Evolutionary conservation across 2,329 filamentous ascomycete species (phyloP).

Genomic region (Emydomyces testavorans): DNA sequence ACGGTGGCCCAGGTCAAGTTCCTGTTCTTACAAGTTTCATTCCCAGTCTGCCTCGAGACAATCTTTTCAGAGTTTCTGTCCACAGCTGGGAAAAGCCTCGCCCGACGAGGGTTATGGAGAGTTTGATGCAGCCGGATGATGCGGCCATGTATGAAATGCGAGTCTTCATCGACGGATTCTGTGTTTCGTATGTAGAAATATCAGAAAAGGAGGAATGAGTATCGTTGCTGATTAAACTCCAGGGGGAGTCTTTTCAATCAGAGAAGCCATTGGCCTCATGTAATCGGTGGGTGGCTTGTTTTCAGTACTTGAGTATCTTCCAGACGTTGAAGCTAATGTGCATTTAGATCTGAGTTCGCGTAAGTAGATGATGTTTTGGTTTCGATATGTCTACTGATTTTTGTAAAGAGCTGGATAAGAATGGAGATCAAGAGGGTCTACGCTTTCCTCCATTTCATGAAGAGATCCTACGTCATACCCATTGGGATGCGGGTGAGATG

Average conservation of each 20-base stretch:
- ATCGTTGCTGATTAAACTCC: conserved; percentile 7
- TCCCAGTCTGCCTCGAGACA: conserved; percentile 48
- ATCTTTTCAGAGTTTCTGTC: conserved; percentile 59
- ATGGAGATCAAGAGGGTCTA: conserved; percentile 50
- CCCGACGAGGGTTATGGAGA: conserved; percentile 47
- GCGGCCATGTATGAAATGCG: conserved; percentile 52
- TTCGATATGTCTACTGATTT: conserved; percentile 32
- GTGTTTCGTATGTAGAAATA: conserved; percentile 45
- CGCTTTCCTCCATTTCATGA: conserved; percentile 61
- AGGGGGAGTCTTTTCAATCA: conserved; percentile 48
- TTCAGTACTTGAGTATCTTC: not conserved
- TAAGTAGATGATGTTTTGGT: conserved; percentile 17
- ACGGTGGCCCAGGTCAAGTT: conserved; percentile 33
- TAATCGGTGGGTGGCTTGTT: conserved; percentile 37
- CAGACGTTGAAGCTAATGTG: conserved; percentile 2
- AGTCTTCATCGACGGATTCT: conserved; percentile 56
- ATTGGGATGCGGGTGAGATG: conserved; percentile 61
- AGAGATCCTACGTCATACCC: conserved; percentile 55
- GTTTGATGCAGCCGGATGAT: conserved; percentile 47
- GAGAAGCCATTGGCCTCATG: conserved; percentile 42
- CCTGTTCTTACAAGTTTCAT: conserved; percentile 62
- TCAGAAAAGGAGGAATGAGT: not conserved
- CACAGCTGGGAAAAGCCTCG: conserved; percentile 59
- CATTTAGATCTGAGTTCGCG: conserved; percentile 28
- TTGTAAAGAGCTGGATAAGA: conserved; percentile 39